Base-by-base conservation (phyloP, 2,329 filamentous ascomycete genomes). In the Cladosporium cucumerinum region DNA sequence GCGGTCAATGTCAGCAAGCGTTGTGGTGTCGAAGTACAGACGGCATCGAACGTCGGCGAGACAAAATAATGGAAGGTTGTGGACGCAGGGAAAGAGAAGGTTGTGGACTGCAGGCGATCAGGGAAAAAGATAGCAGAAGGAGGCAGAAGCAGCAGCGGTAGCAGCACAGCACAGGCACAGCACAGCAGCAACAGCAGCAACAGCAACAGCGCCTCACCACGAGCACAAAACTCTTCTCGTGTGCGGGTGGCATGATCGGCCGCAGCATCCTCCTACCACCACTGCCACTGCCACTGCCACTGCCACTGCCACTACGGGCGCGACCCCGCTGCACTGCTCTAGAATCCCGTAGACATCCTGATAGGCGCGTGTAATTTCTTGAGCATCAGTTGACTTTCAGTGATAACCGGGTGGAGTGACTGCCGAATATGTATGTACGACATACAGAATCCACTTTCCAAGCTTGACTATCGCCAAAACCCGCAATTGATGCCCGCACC, bases 381-480 rank as follows among this genome's bases (percentile, higher is more conserved):
- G 54, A 23, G 30, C 54, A 23, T 57, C 54, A 57, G n/a, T 36
- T 57, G 54, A 57, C 54, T 39, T 21, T 21, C 18, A 26, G 18
- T 26, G 34, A 43, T 43, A 25, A 16, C 55, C 54, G 54, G 54
- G 30, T 57, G 55, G 55, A 28, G 34, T 23, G 36, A 58, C 34
- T 58, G 55, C 55, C 55, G 55, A 34, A 54, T 51, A 51, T 61
- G 58, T 51, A 51, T 61, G 58, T 36, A 61, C 46, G 46, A 62
- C 49, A 62, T 62, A 55, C 21, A 32, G n/a, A 62, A 62, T 62
- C 60, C 60, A 62, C 60, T 30, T 46, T 46, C 12, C 34, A 55
- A 34, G 28, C 51, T 34, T 23, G 18, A 58, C 34, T 25, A 23
- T 28, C 34, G 21, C 21, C n/a, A 34, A 49, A 61, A 36, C 43